Conservation (phyloP, 2,329 filamentous ascomycete genomes). For the Beauveria caledonica region DNA sequence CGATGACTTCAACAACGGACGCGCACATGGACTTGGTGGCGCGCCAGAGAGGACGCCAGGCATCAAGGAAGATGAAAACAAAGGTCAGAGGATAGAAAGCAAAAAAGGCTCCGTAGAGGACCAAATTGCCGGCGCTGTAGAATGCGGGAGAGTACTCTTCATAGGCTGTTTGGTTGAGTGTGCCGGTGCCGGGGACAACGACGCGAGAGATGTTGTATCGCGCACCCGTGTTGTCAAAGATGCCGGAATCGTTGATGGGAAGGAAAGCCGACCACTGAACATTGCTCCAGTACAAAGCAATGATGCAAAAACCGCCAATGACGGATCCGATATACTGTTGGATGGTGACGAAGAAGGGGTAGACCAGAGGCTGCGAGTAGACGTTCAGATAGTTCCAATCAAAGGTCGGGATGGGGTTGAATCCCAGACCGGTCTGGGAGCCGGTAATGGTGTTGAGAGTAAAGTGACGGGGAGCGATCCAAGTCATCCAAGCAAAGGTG, state of each 20-base stretch:
- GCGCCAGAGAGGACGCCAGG: constrained; percentile 19
- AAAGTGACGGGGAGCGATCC: constrained; percentile 36
- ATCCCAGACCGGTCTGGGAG: neutral
- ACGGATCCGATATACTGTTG: constrained; percentile 9
- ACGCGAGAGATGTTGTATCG: constrained; percentile 35
- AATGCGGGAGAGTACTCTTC: constrained; percentile 27
- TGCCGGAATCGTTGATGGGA: constrained; percentile 38
- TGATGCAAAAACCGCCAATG: constrained; percentile 1
- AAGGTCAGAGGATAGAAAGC: constrained; percentile 26
- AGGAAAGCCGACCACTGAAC: constrained; percentile 36
- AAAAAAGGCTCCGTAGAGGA: constrained; percentile 25
- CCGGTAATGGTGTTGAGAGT: constrained; percentile 23
- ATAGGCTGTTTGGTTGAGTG: constrained; percentile 21
- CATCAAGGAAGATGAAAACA: constrained; percentile 27
- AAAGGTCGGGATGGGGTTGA: constrained; percentile 12
- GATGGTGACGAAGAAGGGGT: constrained; percentile 7
- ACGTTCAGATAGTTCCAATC: constrained; percentile 15
- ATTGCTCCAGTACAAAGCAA: constrained; percentile 22
- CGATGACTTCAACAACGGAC: neutral
- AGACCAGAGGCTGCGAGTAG: constrained; percentile 6
- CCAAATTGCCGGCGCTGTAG: constrained; percentile 23
- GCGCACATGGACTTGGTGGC: constrained; percentile 5
- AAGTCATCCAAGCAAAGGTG: constrained; percentile 39
- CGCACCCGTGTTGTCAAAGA: constrained; percentile 36
- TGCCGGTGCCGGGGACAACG: constrained; percentile 23